Evolutionary conservation across 176 grass and related monocot species (phyloP), one percentile per base, ranked within the genome.

Genomic region (Carex parvula): DNA sequence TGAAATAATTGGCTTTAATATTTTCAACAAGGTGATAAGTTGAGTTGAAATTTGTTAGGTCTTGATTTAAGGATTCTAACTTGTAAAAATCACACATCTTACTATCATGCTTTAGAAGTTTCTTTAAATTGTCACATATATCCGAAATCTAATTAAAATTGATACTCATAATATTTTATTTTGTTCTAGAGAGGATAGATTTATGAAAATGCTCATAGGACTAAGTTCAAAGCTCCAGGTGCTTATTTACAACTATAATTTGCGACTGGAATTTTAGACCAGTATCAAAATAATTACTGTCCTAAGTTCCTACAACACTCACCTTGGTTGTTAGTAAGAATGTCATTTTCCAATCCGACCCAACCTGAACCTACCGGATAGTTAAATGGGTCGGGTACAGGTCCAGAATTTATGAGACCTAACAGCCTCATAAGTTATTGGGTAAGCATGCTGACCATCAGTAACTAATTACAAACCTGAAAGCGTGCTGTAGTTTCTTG

Each of bases 401-500:
- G 46, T 50, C 46, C 46, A 50, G 46, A 50, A 50, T 50, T 48
- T 10, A 1, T 0, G 1, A 48, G 44, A 10, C 44, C 44, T 48
- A 48, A 48, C 44, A 48, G 22, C 13, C 11, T 52, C 24, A 74
- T n/a, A 24, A 74, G 69, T 50, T 22, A 44, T 44, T 18, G 16
- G 35, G 67, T 73, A 73, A 73, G 18, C 53, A 52, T 53, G 70
- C 12, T 29, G 70, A 21, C 12, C 11, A 42, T 74, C 17, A 74
- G 44, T 52, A 52, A 68, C n/a, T 46, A 81, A 81, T 7, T 13
- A 68, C 61, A 83, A 50, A 85, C 83, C 95, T 82, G 91, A 98
- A 98, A 5, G 95, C 95, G 55, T 98, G 92, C 88, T 98, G 92
- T 55, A 98, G 74, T 44, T 90, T 90, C 88, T 98, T 95, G 89